A percentile compares a stretch with the other conserved stretches of the same genome.
Evolutionary conservation across 75 land plant species (phyloP).

Genomic region (Isoetes taiwanensis): DNA sequence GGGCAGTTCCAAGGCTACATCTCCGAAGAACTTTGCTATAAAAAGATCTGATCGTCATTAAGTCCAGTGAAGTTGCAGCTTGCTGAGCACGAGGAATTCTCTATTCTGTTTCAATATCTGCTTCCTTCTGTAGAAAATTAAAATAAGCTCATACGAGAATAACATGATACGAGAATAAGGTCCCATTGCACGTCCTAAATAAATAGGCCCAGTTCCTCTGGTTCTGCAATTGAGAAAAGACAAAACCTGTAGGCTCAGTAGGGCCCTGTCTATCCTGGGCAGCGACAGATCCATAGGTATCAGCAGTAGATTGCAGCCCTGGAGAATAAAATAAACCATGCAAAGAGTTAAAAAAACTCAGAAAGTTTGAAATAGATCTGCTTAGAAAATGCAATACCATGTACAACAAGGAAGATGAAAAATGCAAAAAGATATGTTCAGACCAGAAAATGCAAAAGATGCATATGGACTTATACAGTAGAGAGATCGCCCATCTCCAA

Average conservation of each 20-base stretch:
- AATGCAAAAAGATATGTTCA: no score
- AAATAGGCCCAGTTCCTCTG: background rate
- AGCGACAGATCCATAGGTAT: background rate
- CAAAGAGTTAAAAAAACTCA: no score
- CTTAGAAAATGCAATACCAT: no score
- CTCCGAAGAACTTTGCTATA: background rate
- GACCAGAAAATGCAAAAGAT: no score
- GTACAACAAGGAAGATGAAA: no score
- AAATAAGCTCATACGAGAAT: no score
- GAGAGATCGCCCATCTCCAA: no score
- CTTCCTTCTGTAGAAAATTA: background rate
- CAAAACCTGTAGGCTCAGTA: background rate
- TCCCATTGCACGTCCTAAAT: slow-evolving; percentile 2
- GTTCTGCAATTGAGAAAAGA: background rate
- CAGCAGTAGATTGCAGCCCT: background rate
- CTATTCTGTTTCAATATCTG: background rate
- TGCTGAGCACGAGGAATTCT: background rate
- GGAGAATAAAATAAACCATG: no score
- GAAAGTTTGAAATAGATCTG: no score
- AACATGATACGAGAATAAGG: slow-evolving; percentile 4
- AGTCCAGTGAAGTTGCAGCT: background rate
- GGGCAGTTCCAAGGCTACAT: background rate
- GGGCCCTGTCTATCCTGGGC: slow-evolving; percentile 1
- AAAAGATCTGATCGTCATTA: background rate
- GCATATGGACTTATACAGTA: no score